These are phyloP conservation scores for Saturnispora quitensis DNA, from an alignment of 805 yeast species.

Conservation along the genomic window DNA sequence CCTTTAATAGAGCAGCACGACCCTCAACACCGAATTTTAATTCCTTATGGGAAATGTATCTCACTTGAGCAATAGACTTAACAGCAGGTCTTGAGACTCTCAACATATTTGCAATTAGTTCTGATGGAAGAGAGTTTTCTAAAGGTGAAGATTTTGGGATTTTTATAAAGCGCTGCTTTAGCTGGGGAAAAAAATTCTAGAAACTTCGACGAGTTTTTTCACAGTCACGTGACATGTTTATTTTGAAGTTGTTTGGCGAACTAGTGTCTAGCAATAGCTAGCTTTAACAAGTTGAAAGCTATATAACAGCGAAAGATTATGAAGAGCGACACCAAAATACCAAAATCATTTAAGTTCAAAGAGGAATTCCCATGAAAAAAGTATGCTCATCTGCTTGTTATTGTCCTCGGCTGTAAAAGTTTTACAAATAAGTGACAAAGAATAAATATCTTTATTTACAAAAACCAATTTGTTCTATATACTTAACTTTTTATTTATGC, in stretches of 20 bases:
- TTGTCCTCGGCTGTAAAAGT: too few relatives aligned
- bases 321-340: too few relatives aligned
- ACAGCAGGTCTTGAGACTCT: constrained; percentile 39
- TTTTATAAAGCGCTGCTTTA: neutral
- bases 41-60: constrained; percentile 72
- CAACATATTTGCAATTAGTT: constrained; percentile 29
- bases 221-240: neutral
- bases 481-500: constrained; percentile 11
- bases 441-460: neutral
- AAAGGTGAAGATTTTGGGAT: neutral
- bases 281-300: too few relatives aligned
- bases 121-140: neutral
- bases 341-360: too few relatives aligned
- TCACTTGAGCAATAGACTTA: constrained; percentile 31
- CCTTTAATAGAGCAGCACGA: constrained; percentile 85
- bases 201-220: neutral
- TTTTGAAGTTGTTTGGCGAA: neutral
- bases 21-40: constrained; percentile 96
- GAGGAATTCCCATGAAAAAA: too few relatives aligned
- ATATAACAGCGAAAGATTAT: too few relatives aligned
- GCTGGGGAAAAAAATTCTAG: neutral
- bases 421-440: neutral
- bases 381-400: too few relatives aligned
- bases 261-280: too few relatives aligned
- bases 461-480: neutral